These are phyloP conservation scores for Alternaria sp. DNA, from an alignment of 2,329 filamentous ascomycete genomes.

Conservation along the genomic window DNA sequence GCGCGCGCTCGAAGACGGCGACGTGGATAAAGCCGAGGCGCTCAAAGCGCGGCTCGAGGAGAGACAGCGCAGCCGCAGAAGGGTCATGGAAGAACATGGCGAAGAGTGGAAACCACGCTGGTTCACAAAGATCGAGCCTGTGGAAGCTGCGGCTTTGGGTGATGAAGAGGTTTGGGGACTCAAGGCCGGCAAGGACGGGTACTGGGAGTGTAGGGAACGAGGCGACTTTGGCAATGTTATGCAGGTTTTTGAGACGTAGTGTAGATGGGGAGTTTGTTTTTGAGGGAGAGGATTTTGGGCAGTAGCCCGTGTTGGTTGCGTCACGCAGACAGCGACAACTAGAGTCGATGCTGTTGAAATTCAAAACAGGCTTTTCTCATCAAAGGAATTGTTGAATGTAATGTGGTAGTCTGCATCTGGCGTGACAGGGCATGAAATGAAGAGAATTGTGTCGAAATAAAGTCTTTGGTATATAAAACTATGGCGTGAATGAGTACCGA, in stretches of 20 bases:
- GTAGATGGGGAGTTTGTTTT: not conserved
- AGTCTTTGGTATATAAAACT: conserved; percentile 6
- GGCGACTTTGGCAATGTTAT: conserved; percentile 70
- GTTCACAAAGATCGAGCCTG: conserved; percentile 73
- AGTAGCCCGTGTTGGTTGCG: not conserved
- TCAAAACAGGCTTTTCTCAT: not conserved
- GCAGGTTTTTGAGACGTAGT: conserved; percentile 60
- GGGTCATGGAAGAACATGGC: conserved; percentile 76
- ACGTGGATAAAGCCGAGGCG: conserved; percentile 82
- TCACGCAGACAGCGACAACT: not conserved
- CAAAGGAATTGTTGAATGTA: not conserved
- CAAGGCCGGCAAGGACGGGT: conserved; percentile 82
- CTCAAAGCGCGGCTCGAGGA: conserved; percentile 88
- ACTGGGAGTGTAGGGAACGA: conserved; percentile 85
- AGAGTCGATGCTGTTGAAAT: not conserved
- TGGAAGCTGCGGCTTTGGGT: conserved; percentile 44
- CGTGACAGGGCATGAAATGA: not conserved
- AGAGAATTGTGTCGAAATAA: not conserved
- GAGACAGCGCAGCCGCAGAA: conserved; percentile 76
- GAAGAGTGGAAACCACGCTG: conserved; percentile 79
- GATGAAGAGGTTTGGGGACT: conserved; percentile 65
- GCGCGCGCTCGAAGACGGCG: conserved; percentile 80
- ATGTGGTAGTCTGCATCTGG: not conserved
- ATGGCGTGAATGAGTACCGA: not conserved
- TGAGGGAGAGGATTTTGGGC: not conserved